Evolutionary conservation across 495 filamentous ascomycete species (phyloP), one percentile per base, ranked within the genome.

Genomic region (Trichoderma erinaceum): DNA sequence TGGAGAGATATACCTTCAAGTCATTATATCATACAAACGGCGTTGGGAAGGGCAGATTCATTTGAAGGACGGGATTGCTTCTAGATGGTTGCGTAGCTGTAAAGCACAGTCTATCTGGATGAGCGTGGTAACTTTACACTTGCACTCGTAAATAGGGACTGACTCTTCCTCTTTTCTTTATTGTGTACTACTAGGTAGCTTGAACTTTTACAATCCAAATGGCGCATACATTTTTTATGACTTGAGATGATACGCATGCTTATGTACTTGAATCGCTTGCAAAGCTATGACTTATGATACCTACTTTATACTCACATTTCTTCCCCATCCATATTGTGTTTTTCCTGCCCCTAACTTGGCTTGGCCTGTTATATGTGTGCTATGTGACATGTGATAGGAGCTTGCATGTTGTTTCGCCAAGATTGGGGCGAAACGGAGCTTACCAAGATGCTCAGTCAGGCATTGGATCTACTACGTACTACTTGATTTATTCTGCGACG

Each of bases 21-120:
- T 61, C 16, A 21, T 61, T 61, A 61, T 61, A 61, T 61, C 56
- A 35, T 61, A 61, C 27, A 61, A 38, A 13, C 56, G 56, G 56
- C 56, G 56, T 61, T 61, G 25, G 56, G 56, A 13, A 48, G 50
- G 50, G 12, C 56, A n/a, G 48, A 23, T 7, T 21, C 48, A 52
- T 52, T 52, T 4, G 43, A 23, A n/a, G n/a, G 56, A 21, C 11
- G 25, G 56, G 10, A 32, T 23, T 13, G 56, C 2, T 29, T 32
- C 27, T 61, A 61, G 56, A 61, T 32, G 56, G 56, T 21, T 25
- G 16, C n/a, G 56, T 52, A 52, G 48, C 48, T 52, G 48, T 23
- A 21, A 52, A 21, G 48, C 48, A 38, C 35, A 38, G 35, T 52
- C 48, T 52, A 21, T 52, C 48, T 52, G 48, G 18, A 52, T 52